Evolutionary conservation across 75 land plant species (phyloP).

Genomic region (Gnetum montanum): DNA sequence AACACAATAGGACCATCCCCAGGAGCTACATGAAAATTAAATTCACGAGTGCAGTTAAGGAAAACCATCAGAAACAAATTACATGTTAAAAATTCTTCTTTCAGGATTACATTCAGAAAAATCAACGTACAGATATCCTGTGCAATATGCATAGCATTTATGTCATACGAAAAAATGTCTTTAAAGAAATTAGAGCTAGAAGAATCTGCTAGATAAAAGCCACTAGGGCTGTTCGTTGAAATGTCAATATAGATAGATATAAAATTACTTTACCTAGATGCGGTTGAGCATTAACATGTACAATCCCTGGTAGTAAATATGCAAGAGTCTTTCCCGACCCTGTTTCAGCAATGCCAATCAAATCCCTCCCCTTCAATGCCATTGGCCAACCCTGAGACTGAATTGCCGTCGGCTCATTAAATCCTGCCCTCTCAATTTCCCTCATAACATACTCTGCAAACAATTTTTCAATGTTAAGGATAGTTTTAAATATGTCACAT

Average conservation of each 20-base stretch:
- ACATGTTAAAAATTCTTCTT: too few species aligned
- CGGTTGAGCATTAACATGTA: conserved; percentile 93
- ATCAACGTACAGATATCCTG: too few species aligned
- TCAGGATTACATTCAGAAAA: too few species aligned
- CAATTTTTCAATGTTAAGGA: not conserved
- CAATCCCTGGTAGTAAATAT: conserved; percentile 78
- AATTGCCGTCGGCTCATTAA: conserved; percentile 89
- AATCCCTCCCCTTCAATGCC: conserved; percentile 93
- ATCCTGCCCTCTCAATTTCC: conserved; percentile 70
- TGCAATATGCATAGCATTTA: too few species aligned
- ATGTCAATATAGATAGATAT: too few species aligned
- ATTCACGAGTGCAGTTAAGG: too few species aligned
- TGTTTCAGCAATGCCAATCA: conserved; percentile 93
- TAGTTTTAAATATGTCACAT: not conserved
- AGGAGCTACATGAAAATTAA: conserved; percentile 26
- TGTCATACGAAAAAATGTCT: not conserved
- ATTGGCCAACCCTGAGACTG: conserved; percentile 99
- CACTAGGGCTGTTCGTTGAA: too few species aligned
- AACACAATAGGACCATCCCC: conserved; percentile 84
- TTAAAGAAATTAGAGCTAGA: not conserved
- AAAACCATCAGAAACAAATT: too few species aligned
- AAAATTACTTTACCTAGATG: conserved; percentile 61
- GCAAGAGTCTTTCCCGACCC: conserved; percentile 96
- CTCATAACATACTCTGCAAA: conserved; percentile 68
- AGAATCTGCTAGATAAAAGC: not conserved